Base-by-base conservation (phyloP, 2,329 filamentous ascomycete species). In the Sporothrix luriei region DNA sequence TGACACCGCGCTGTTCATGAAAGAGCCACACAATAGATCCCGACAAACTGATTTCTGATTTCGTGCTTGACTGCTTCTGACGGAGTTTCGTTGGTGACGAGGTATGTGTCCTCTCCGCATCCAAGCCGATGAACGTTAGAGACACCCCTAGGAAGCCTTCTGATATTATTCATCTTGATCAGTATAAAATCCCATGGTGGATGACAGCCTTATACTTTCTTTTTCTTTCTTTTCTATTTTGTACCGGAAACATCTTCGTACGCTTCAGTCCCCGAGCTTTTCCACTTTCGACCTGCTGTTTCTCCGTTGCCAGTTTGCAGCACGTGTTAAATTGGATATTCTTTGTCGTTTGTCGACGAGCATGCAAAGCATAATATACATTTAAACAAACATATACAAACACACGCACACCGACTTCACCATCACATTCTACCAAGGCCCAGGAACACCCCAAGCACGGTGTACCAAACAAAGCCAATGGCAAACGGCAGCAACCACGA, bases 271-370 rank as follows among this genome's bases (percentile, higher is more conserved):
- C 43, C 21, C 38, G 9, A 24, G 13, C 29, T 21, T 57, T n/a
- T 2, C 38, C 11, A 6, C 13, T 38, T 61, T 16, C n/a, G 38
- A 24, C n/a, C 46, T 26, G 38, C 40, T 3, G 40, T 46, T 9
- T 43, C 38, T 46, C 40, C 46, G 57, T 62, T n/a, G 57, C 38
- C 5, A 26, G 40, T 9, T 24, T 16, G 38, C 57, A 43, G 26
- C 57, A 62, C n/a, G n/a, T n/a, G n/a, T n/a, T 29, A 14, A 14
- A 13, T 43, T 14, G 26, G 38, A 62, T 46, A 11, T 38, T 62
- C 21, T 26, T 46, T 21, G 57, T 46, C 38, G n/a, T 26, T 62
- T 62, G 57, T 62, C 57, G 38, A 13, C 57, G 38, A 62, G n/a
- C 57, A 62, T 21, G 13, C n/a, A 1, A 46, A 43, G 21, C 16